Evolutionary conservation across 805 yeast species (phyloP), one percentile per base, ranked within the genome.

Genomic region (Cyberlindnera mrakii): DNA sequence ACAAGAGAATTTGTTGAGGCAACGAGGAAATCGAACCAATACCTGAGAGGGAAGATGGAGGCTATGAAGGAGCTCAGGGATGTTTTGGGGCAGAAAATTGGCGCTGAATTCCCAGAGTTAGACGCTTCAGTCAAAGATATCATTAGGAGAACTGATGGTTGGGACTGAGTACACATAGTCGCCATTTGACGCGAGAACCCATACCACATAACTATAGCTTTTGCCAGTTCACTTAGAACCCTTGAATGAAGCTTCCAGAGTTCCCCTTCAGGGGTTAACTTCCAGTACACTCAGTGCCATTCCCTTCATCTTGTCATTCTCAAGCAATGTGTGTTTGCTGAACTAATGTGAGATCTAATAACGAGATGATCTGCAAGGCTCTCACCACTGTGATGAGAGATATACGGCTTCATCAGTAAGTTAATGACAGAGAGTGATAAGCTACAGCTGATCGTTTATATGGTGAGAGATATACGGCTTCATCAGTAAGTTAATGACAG

Each of bases 1-100:
- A 89, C 98, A 1, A 75, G 99, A 60, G 99, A 93, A 65, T 93
- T 93, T 65, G 87, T 91, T 14, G 99, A 93, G 60, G 86, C 91
- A 30, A 84, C 93, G n/a, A 81, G 89, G 33, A 82, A 87, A 53
- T 80, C 89, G 36, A 93, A 93, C 58, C 96, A 95, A 56, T 79
- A 82, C 51, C 71, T 93, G 42, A 77, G 88, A 56, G 98, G 96
- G 4, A 87, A 87, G 61, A 78, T 86, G 75, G 56, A 67, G 35
- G 96, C 89, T 1, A 72, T 85, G 65, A 65, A 58, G 39, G 72
- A 75, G 43, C 72, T 90, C 50, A 68, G 85, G 53, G 78, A 80
- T 47, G 71, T 75, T 0, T 64, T 93, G 47, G 87, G 88, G 0
- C 77, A 71, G 16, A 82, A 86, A 57, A 75, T 93, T 37, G 71